These are phyloP conservation scores for Pleurotus tuber-regium DNA, from an alignment of 768 basidiomycete genomes.

Conservation along the genomic window DNA sequence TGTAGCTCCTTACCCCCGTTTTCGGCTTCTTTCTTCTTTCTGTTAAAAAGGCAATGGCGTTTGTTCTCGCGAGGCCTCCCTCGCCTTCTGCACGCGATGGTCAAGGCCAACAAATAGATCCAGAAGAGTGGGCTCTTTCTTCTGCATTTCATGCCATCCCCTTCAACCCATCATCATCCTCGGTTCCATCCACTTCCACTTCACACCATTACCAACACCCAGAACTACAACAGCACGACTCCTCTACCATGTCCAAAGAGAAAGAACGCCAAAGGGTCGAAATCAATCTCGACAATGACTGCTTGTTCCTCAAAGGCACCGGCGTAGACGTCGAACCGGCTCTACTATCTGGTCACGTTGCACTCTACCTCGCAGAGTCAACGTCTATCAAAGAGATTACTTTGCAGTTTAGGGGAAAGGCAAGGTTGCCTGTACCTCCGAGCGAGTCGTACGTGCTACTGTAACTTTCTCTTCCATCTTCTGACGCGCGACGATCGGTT, in stretches of 20 bases:
- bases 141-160: constrained; percentile 3
- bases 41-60: constrained; percentile 1
- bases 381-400: constrained; percentile 84
- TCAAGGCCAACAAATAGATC: not conserved
- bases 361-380: constrained; percentile 75
- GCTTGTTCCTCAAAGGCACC: constrained; percentile 70
- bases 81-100: constrained; percentile 2
- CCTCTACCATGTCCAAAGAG: constrained; percentile 39
- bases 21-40: not conserved
- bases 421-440: constrained; percentile 57
- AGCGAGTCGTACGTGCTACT: constrained; percentile 53
- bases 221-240: not conserved
- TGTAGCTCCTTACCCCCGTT: not conserved
- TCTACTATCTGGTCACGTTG: constrained; percentile 76
- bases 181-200: not conserved
- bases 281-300: constrained; percentile 71
- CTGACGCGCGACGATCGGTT: constrained; percentile 10
- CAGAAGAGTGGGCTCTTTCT: constrained; percentile 7
- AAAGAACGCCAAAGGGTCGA: constrained; percentile 61
- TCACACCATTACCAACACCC: not conserved
- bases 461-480: constrained; percentile 10
- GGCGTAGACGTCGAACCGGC: constrained; percentile 84
- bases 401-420: constrained; percentile 83
- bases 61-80: constrained; percentile 5
- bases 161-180: constrained; percentile 4